Conservation (phyloP, 345 rosid species). For the Ceriops decandra region DNA sequence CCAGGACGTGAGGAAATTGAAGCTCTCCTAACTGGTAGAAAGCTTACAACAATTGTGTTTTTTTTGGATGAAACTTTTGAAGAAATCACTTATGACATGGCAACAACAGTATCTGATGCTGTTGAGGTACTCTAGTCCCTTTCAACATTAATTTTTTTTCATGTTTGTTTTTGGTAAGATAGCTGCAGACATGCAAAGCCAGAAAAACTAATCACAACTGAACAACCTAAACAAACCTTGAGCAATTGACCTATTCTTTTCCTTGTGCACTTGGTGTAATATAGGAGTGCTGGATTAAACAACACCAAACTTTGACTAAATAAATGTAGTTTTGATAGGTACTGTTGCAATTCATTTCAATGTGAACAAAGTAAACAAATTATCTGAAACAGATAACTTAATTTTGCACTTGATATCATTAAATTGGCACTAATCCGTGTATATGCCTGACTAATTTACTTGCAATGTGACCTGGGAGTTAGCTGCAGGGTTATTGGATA, state of each 20-base stretch:
- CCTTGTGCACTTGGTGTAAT: too few relatives aligned
- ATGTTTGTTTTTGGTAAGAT: background rate
- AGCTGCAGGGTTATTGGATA: background rate
- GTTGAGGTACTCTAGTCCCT: constrained; percentile 67
- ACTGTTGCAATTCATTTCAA: background rate
- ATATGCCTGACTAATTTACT: background rate
- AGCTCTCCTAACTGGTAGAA: constrained; percentile 76
- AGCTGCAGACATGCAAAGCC: background rate
- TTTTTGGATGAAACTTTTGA: constrained; percentile 97
- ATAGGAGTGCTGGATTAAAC: too few relatives aligned
- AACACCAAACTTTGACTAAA: too few relatives aligned
- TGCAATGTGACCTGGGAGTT: background rate
- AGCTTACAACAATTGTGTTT: constrained; percentile 91
- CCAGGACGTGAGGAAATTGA: constrained; percentile 98
- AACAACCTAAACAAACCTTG: background rate
- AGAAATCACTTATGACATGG: constrained; percentile 95
- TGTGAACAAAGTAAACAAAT: background rate
- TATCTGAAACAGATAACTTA: background rate
- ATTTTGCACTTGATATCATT: background rate
- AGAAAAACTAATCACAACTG: background rate
- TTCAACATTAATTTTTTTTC: background rate
- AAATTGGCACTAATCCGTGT: background rate
- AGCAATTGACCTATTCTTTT: background rate
- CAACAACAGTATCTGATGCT: constrained; percentile 91
- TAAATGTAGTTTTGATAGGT: background rate